A percentile compares a stretch with the other conserved stretches of the same genome.
phyloP scores from a whole-genome alignment of 2,329 filamentous ascomycete species.

The Pezicula radicicola region DNA sequence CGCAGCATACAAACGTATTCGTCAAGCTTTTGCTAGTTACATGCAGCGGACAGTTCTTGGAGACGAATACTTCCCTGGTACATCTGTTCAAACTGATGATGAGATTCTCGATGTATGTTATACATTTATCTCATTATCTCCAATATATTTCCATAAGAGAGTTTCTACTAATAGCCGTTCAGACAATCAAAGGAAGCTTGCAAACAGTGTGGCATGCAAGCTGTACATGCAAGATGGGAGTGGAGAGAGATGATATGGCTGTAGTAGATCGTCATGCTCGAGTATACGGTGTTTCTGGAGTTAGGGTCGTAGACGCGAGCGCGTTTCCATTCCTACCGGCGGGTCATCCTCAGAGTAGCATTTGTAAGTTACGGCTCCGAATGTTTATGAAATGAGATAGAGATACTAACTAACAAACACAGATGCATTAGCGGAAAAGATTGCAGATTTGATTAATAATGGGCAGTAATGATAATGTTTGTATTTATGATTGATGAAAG shows the following conservation, averaged over 20 bases:
- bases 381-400: too few species aligned
- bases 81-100: constrained; percentile 13
- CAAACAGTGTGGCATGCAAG: constrained; percentile 45
- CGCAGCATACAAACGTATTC: constrained; percentile 37
- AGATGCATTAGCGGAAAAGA: too few species aligned
- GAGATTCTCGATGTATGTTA: constrained; percentile 11
- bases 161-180: too few species aligned
- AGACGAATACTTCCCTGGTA: constrained; percentile 16
- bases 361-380: constrained; percentile 17
- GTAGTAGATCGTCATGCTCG: constrained; percentile 18
- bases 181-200: constrained; percentile 22
- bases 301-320: constrained; percentile 22
- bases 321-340: constrained; percentile 27
- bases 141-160: too few species aligned
- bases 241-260: constrained; percentile 30
- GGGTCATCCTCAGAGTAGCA: constrained; percentile 37
- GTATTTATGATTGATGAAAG: too few species aligned
- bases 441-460: too few species aligned
- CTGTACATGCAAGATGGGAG: constrained; percentile 57
- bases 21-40: constrained; percentile 24
- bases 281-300: constrained; percentile 17
- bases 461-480: too few species aligned
- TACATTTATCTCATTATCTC: too few species aligned
- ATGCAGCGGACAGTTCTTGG: constrained; percentile 14
- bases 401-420: too few species aligned